A percentile compares a stretch with the other conserved stretches of the same genome.
Evolutionary conservation across 129 eudicot genomes (phyloP).

Genomic region (Helianthus tuberosus): DNA sequence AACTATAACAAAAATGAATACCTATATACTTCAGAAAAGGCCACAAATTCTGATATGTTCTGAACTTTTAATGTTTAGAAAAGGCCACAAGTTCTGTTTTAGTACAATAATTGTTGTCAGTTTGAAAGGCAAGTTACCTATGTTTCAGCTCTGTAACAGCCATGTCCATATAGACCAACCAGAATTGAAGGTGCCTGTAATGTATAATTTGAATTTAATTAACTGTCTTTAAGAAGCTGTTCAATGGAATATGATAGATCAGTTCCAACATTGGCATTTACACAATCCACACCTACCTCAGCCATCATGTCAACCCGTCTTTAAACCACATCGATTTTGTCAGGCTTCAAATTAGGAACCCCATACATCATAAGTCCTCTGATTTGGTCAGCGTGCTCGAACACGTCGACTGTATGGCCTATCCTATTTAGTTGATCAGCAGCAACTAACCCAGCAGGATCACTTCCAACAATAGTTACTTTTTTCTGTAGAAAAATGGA

Average conservation of each 20-base stretch:
- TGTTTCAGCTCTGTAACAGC: too few relatives aligned
- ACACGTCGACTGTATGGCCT: constrained; percentile 89
- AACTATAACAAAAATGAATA: too few relatives aligned
- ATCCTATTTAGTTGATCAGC: constrained; percentile 86
- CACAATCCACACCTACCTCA: constrained; percentile 88
- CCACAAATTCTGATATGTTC: too few relatives aligned
- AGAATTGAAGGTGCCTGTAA: too few relatives aligned
- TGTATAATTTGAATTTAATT: too few relatives aligned
- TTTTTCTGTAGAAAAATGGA: constrained; percentile 56
- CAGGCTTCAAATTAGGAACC: constrained; percentile 98
- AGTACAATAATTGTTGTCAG: too few relatives aligned
- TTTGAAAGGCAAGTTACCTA: too few relatives aligned
- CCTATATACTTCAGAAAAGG: too few relatives aligned
- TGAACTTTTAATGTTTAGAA: too few relatives aligned
- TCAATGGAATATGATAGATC: constrained; percentile 70
- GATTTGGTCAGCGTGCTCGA: constrained; percentile 90
- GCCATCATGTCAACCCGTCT: constrained; percentile 92
- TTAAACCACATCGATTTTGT: constrained; percentile 80
- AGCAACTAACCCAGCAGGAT: constrained; percentile 98
- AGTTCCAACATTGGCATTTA: constrained; percentile 79
- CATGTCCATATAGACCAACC: too few relatives aligned
- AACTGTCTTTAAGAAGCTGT: too few relatives aligned
- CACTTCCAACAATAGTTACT: constrained; percentile 89
- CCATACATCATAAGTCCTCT: constrained; percentile 99
- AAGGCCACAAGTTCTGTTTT: too few relatives aligned